Base-by-base conservation (phyloP, 352 stramenopile genomes). In the Phytophthora pisi region DNA sequence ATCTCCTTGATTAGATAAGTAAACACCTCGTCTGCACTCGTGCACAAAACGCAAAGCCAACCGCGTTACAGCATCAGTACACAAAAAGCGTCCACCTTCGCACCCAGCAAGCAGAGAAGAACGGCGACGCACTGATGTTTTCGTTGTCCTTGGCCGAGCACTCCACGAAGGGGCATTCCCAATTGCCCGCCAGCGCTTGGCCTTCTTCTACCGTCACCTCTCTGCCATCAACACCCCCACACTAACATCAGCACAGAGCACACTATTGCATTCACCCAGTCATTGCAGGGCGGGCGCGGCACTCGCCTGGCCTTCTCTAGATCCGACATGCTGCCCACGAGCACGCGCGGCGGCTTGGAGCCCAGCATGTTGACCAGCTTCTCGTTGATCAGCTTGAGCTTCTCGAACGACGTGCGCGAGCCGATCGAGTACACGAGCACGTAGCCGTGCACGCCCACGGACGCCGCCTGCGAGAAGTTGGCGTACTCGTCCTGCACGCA, bases 321-420 rank as follows among this genome's bases (percentile, higher is more conserved):
- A 84, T 99, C 96, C 49, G 89, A 97, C 92, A 98, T 98, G 72
- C 89, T 98, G 31, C 93, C 96, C 6, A 98, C 92, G 10, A 99
- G 75, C 42, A 99, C 93, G n/a, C 96, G 91, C 11, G 95, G 95
- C 1, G 92, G 93, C 31, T 92, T 89, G 58, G 96, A 97, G 16
- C 96, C 95, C 20, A 98, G 80, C 71, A 97, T 96, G 74, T 98
- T 98, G 16, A 98, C 72, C 7, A 99, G 79, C 57, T 96, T 94
- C 46, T 98, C 94, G 62, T 99, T 98, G 61, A 99, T 98, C 62
- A 90, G 81, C 77, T 92, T 89, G 57, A 99, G 92, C 75, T 97
- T 98, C 51, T 98, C 93, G 71, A 98, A 98, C 56, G 90, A 98
- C 47, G 93, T 90, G 53, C 92, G 82, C 60, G 90, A 97, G 52